phyloP scores from a whole-genome alignment of 2,329 filamentous ascomycete species.

The Bipolaris bicolor region DNA sequence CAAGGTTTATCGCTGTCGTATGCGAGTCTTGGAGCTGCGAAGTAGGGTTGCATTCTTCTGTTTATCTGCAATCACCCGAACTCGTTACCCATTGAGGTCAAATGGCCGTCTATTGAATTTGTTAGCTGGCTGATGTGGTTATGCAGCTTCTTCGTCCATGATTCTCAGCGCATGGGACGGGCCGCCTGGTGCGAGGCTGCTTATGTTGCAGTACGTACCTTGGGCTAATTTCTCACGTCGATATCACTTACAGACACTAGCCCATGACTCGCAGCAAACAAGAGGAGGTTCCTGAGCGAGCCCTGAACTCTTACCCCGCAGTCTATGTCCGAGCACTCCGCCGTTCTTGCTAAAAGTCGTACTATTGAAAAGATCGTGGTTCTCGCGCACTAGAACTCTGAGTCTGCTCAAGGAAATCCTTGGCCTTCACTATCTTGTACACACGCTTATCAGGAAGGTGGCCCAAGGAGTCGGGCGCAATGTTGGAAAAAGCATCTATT shows the following conservation, averaged over 20 bases:
- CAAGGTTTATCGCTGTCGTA: background rate
- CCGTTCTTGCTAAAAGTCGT: background rate
- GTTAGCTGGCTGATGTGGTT: background rate
- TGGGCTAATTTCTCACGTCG: background rate
- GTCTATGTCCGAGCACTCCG: background rate
- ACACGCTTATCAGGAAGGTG: conserved; percentile 8
- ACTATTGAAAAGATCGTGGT: background rate
- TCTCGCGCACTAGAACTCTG: background rate
- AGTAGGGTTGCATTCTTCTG: background rate
- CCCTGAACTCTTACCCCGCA: background rate
- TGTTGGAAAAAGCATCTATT: background rate
- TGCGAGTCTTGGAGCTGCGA: background rate
- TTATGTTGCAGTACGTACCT: background rate
- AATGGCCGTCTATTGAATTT: background rate
- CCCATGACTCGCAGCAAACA: background rate
- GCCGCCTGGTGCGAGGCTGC: background rate
- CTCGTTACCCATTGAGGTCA: background rate
- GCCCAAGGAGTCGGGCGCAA: no score
- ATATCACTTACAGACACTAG: background rate
- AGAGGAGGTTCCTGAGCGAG: background rate
- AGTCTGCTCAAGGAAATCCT: background rate
- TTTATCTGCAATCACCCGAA: background rate
- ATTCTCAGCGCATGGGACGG: background rate
- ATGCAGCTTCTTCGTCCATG: background rate
- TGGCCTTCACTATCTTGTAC: background rate